phyloP scores from a whole-genome alignment of 805 yeast species.

The Candida xyloterini region DNA sequence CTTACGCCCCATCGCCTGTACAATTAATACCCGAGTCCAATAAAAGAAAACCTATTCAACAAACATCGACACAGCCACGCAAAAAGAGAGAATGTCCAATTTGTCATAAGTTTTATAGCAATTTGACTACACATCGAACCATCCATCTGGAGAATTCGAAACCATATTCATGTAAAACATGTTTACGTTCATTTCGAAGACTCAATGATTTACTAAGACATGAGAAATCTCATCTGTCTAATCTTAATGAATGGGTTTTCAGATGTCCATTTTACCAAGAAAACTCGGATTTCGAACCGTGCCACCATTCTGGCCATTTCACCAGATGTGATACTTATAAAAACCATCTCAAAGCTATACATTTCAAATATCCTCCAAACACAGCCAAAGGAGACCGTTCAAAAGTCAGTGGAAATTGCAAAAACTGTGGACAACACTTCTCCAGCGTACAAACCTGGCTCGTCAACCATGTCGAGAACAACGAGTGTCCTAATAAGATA shows the following conservation, averaged over 20 bases:
- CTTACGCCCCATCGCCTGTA: neutral
- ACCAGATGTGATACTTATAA: slow-evolving; percentile 89
- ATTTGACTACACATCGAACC: slow-evolving; percentile 78
- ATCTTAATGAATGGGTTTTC: slow-evolving; percentile 63
- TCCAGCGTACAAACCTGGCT: slow-evolving; percentile 79
- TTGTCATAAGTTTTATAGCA: slow-evolving; percentile 55
- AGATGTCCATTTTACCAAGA: slow-evolving; percentile 73
- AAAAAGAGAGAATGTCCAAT: slow-evolving; percentile 38
- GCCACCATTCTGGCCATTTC: slow-evolving; percentile 84
- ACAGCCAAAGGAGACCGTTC: slow-evolving; percentile 75
- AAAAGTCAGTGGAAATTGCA: slow-evolving; percentile 70
- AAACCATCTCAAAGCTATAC: slow-evolving; percentile 86
- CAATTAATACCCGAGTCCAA: neutral
- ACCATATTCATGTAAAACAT: slow-evolving; percentile 75
- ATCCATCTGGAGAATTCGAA: slow-evolving; percentile 73
- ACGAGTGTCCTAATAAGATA: slow-evolving; percentile 32
- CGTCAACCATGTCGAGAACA: slow-evolving; percentile 61
- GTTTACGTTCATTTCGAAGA: slow-evolving; percentile 83
- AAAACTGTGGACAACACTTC: slow-evolving; percentile 68
- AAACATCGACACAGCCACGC: slow-evolving; percentile 21
- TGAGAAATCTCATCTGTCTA: slow-evolving; percentile 81
- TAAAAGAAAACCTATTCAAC: neutral
- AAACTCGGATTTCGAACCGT: slow-evolving; percentile 29
- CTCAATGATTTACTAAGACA: slow-evolving; percentile 86
- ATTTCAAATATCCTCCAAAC: slow-evolving; percentile 84